phyloP scores from a whole-genome alignment of 768 basidiomycete genomes.

The Macrolepiota dolichaula region DNA sequence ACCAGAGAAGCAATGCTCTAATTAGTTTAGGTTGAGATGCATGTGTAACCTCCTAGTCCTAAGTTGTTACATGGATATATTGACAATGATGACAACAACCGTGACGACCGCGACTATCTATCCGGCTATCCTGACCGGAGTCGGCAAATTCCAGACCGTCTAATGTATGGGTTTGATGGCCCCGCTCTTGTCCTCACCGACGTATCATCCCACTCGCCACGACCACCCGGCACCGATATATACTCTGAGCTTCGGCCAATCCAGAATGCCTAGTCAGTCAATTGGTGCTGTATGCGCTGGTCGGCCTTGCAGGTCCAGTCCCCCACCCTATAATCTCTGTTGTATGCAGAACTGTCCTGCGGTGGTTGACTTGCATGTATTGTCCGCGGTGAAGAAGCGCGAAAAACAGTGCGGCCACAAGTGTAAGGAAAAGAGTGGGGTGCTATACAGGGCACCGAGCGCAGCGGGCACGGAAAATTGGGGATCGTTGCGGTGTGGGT shows the following conservation, averaged over 20 bases:
- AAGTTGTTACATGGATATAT: conserved; percentile 22
- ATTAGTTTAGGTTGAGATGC: conserved; percentile 18
- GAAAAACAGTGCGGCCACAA: background rate
- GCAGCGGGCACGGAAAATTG: background rate
- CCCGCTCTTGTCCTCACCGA: conserved; percentile 6
- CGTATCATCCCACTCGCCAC: background rate
- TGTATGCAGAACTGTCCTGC: background rate
- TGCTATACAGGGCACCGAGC: background rate
- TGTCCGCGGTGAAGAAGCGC: background rate
- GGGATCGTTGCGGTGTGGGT: background rate
- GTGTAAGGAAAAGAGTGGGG: background rate
- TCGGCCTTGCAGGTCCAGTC: background rate
- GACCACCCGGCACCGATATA: background rate
- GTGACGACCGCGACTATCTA: too few relatives aligned
- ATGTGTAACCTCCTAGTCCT: conserved; percentile 25
- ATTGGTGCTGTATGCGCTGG: background rate
- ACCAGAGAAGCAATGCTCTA: background rate
- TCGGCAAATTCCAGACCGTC: background rate
- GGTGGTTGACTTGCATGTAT: background rate
- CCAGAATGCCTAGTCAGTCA: background rate
- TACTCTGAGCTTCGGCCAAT: background rate
- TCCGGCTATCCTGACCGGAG: background rate
- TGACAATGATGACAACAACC: background rate
- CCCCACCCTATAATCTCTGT: background rate
- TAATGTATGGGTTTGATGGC: conserved; percentile 2